Evolutionary conservation across 2,329 filamentous ascomycete genomes (phyloP), one percentile per base, ranked within the genome.

Genomic region (Paraconiothyrium brasiliense): DNA sequence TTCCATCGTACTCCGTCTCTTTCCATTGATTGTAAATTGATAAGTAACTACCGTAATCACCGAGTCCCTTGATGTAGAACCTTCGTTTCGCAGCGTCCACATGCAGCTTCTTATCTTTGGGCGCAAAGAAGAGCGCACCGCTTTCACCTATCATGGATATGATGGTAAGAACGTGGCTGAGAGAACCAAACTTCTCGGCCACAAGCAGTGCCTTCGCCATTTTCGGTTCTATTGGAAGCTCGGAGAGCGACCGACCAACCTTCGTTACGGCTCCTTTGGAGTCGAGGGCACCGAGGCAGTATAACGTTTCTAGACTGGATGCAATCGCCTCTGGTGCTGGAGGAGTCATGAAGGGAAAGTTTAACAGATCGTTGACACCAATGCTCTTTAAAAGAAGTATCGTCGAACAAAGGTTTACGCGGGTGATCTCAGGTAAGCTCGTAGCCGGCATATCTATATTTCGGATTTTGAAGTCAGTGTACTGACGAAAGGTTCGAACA

Each of bases 11-110:
- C 78, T 97, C 94, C 52, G 88, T 90, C 75, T 98, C 94, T 1
- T 94, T 92, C 91, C 93, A 99, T 77, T 97, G 92, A 71, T 95
- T 94, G 89, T 90, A 99, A 70, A 99, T 90, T 73, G 97, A 97
- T 51, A 43, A 7, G 98, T 87, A 1, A 97, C 86, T 0, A 92
- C 93, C 5, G 95, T 77, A 71, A 75, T 99, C 95, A 46, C 95
- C 95, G 39, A 94, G 94, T 63, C 96, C 93, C 70, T 93, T 92
- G 75, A 94, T 84, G 0, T 93, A 97, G 80, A 98, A 98, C 1
- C 94, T 88, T 39, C 91, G 90, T 14, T 93, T 89, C 0, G 95
- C 95, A 64, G 91, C 92, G 78, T 99, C 94, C 13, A 95, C 95
- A 73, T 97, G 92, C 32, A 97, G 90, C 78, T 97, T 97, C 84